A percentile compares a stretch with the other conserved stretches of the same genome.
These are phyloP conservation scores for Saccharata proteae DNA, from an alignment of 2,329 filamentous ascomycete genomes.

Conservation along the genomic window DNA sequence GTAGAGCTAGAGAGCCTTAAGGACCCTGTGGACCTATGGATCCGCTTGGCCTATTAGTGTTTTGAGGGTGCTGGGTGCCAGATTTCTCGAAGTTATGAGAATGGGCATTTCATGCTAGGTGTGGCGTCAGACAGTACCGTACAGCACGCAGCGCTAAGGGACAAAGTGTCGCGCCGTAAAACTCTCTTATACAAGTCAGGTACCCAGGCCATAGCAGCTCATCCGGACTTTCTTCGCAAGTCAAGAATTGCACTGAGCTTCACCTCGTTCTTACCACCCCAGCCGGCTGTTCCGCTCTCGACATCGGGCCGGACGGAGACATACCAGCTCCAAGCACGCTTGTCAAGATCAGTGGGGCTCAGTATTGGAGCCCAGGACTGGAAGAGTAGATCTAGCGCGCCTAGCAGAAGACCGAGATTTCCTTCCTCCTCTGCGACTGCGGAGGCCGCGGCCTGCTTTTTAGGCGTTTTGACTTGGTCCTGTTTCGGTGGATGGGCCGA, in stretches of 20 bases:
- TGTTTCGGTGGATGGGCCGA: slow-evolving; percentile 25
- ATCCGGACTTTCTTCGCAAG: slow-evolving; percentile 5
- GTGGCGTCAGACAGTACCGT: no score
- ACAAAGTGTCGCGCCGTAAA: no score
- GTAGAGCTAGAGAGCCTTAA: no score
- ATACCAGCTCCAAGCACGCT: slow-evolving; percentile 74
- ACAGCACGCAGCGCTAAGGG: no score
- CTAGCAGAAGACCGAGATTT: slow-evolving; percentile 58
- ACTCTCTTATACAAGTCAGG: no score
- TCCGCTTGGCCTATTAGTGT: no score
- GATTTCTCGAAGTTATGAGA: no score
- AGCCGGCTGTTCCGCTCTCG: slow-evolving; percentile 60
- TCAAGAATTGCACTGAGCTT: slow-evolving; percentile 49
- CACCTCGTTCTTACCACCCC: slow-evolving; percentile 69
- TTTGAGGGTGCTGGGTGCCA: no score
- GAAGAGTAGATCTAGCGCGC: slow-evolving; percentile 59
- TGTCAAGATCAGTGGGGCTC: slow-evolving; percentile 54
- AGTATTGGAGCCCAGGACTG: slow-evolving; percentile 61
- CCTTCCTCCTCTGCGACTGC: slow-evolving; percentile 51
- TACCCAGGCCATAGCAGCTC: no score
- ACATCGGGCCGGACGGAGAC: slow-evolving; percentile 64
- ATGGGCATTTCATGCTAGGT: no score
- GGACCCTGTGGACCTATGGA: no score
- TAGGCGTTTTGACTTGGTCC: slow-evolving; percentile 18
- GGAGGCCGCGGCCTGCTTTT: slow-evolving; percentile 42